phyloP scores from a whole-genome alignment of 2,329 filamentous ascomycete genomes.

The Aspergillus sp. region DNA sequence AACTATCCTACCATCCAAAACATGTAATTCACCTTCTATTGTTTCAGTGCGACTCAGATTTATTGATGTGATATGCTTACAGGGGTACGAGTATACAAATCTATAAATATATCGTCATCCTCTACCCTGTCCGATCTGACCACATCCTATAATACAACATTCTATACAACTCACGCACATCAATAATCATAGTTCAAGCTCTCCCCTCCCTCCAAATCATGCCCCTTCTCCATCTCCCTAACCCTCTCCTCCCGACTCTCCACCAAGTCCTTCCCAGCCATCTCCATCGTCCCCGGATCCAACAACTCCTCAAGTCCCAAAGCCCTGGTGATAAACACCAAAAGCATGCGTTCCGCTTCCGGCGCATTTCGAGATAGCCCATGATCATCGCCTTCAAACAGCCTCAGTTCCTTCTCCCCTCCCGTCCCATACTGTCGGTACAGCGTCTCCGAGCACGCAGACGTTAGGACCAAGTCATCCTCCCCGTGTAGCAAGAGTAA shows the following conservation, averaged over 20 bases:
- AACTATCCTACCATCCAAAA: too few species aligned
- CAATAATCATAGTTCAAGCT: too few species aligned
- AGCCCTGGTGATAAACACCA: constrained; percentile 33
- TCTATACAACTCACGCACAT: too few species aligned
- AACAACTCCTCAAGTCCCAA: constrained; percentile 22
- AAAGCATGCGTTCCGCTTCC: constrained; percentile 35
- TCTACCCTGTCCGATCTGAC: background rate
- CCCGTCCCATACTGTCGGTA: constrained; percentile 31
- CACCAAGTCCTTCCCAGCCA: constrained; percentile 17
- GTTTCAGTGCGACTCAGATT: too few species aligned
- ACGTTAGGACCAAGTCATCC: constrained; percentile 30
- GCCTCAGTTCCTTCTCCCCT: constrained; percentile 28
- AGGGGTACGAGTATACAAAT: too few species aligned
- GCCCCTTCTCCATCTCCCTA: constrained; percentile 23
- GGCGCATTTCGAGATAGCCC: constrained; percentile 33
- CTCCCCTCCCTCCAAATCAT: constrained; percentile 22
- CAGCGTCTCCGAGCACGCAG: constrained; percentile 30
- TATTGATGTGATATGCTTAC: too few species aligned
- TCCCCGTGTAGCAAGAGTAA: constrained; percentile 37
- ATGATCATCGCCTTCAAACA: constrained; percentile 41
- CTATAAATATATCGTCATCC: too few species aligned
- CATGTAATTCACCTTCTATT: too few species aligned
- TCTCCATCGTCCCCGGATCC: constrained; percentile 5
- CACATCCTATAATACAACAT: too few species aligned
- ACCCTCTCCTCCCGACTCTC: constrained; percentile 18